These are phyloP conservation scores for Entelexis sorbosivorans DNA, from an alignment of 1,139 yeast genomes.

Conservation along the genomic window DNA sequence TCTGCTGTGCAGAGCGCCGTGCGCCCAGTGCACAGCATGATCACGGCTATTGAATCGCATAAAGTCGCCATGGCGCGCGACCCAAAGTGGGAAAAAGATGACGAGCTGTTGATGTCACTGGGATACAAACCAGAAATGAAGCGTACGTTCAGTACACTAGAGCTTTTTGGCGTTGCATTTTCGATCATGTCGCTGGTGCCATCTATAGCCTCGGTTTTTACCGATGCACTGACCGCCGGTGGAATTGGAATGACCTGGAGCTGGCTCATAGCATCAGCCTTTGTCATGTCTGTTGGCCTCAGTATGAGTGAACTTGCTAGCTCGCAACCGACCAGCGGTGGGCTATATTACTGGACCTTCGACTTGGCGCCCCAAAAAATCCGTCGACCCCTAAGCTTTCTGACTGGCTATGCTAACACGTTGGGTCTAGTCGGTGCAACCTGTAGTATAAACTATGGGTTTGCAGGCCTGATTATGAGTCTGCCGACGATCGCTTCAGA, in stretches of 20 bases:
- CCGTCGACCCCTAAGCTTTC: conserved; percentile 39
- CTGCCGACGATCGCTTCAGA: conserved; percentile 43
- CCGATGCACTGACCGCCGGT: conserved; percentile 41
- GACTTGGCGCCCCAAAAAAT: conserved; percentile 42
- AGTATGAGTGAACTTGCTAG: conserved; percentile 54
- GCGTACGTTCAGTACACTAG: conserved; percentile 52
- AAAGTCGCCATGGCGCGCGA: conserved; percentile 8
- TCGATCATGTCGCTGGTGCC: conserved; percentile 64
- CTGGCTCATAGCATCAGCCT: conserved; percentile 45
- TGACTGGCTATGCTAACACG: conserved; percentile 52
- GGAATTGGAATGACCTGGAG: conserved; percentile 57
- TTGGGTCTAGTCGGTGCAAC: conserved; percentile 43
- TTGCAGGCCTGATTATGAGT: conserved; percentile 44
- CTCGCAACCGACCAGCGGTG: conserved; percentile 62
- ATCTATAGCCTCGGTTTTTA: conserved; percentile 41
- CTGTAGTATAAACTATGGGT: conserved; percentile 50
- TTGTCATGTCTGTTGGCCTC: conserved; percentile 41
- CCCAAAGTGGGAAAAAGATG: conserved; percentile 25
- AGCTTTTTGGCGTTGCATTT: conserved; percentile 47
- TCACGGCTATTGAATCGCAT: conserved; percentile 14
- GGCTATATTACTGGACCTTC: conserved; percentile 46
- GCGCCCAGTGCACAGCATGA: conserved; percentile 12
- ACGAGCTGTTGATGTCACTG: conserved; percentile 33
- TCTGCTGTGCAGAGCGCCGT: conserved; percentile 7
- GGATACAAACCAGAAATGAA: conserved; percentile 67